Evolutionary conservation across 805 yeast genomes (phyloP).

Genomic region (Cyberlindnera veronae): DNA sequence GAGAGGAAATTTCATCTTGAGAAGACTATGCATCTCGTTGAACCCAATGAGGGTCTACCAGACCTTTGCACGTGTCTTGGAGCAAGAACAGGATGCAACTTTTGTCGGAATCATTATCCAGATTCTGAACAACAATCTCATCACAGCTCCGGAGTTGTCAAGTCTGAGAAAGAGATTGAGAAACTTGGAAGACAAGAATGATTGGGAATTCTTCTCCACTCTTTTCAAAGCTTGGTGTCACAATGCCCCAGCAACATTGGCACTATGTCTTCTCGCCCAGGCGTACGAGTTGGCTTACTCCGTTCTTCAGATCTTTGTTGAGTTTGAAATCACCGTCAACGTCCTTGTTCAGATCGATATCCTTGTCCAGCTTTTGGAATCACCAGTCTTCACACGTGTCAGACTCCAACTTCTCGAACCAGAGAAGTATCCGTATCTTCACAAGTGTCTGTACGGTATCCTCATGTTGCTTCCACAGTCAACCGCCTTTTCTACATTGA

Average conservation of each 20-base stretch:
- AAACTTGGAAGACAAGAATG: conserved; percentile 57
- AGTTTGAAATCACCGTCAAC: conserved; percentile 75
- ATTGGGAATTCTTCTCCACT: conserved; percentile 65
- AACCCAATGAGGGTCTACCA: conserved; percentile 81
- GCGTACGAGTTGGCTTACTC: conserved; percentile 84
- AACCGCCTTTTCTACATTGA: conserved; percentile 77
- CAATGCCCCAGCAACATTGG: conserved; percentile 83
- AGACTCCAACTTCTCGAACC: conserved; percentile 90
- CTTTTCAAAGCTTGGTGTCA: conserved; percentile 90
- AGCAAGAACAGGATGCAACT: conserved; percentile 53
- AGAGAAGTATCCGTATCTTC: conserved; percentile 70
- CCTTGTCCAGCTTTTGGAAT: conserved; percentile 83
- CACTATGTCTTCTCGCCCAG: conserved; percentile 81
- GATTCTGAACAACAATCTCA: conserved; percentile 77
- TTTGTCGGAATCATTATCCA: conserved; percentile 83
- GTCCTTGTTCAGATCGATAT: conserved; percentile 84
- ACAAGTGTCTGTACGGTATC: conserved; percentile 86
- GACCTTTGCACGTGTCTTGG: conserved; percentile 73
- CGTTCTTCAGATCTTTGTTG: conserved; percentile 77
- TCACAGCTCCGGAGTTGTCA: conserved; percentile 80
- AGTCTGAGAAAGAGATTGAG: conserved; percentile 66
- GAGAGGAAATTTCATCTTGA: conserved; percentile 77
- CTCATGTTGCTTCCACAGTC: conserved; percentile 95
- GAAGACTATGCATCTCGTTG: conserved; percentile 77
- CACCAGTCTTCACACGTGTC: conserved; percentile 85